Percentiles rank a stretch among this genome's conserved stretches.
Evolutionary conservation across 2,329 filamentous ascomycete genomes (phyloP).

Genomic region (Madurella fahalii): DNA sequence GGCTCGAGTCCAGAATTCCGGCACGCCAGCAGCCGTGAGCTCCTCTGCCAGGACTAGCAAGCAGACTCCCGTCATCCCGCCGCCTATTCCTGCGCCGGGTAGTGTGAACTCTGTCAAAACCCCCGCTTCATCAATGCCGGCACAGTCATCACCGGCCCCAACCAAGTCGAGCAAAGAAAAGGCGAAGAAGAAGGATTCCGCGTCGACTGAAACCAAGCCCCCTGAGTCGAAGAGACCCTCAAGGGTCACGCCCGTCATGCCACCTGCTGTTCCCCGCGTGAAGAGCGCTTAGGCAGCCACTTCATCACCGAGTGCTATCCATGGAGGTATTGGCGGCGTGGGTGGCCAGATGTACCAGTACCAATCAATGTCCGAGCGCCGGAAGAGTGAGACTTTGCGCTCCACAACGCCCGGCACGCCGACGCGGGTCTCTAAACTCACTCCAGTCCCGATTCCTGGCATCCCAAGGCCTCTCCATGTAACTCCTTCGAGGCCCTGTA

Average conservation of each 20-base stretch:
- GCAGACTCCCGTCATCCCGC: constrained; percentile 20
- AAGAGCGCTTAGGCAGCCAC: constrained; percentile 22
- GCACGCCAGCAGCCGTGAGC: constrained; percentile 9
- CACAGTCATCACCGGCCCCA: background rate
- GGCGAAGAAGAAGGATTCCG: constrained; percentile 17
- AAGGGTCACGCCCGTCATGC: constrained; percentile 27
- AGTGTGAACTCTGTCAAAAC: background rate
- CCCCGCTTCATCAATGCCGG: background rate
- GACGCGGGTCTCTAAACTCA: constrained; percentile 1
- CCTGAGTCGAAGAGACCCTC: constrained; percentile 14
- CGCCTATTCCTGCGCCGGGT: constrained; percentile 9
- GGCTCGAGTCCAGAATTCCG: constrained; percentile 18
- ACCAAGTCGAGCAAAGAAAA: constrained; percentile 35
- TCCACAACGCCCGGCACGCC: constrained; percentile 22
- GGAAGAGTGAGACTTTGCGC: constrained; percentile 9
- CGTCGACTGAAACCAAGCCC: constrained; percentile 14
- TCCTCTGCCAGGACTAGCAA: constrained; percentile 14
- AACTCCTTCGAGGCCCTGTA: background rate
- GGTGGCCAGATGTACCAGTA: constrained; percentile 5
- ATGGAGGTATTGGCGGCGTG: background rate
- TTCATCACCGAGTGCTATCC: constrained; percentile 9
- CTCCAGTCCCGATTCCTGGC: constrained; percentile 16
- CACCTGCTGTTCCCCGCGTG: constrained; percentile 21
- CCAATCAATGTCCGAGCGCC: constrained; percentile 18
- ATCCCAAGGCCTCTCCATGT: background rate